These are phyloP conservation scores for Plasmopara viticola DNA, from an alignment of 352 stramenopile species.

Conservation along the genomic window DNA sequence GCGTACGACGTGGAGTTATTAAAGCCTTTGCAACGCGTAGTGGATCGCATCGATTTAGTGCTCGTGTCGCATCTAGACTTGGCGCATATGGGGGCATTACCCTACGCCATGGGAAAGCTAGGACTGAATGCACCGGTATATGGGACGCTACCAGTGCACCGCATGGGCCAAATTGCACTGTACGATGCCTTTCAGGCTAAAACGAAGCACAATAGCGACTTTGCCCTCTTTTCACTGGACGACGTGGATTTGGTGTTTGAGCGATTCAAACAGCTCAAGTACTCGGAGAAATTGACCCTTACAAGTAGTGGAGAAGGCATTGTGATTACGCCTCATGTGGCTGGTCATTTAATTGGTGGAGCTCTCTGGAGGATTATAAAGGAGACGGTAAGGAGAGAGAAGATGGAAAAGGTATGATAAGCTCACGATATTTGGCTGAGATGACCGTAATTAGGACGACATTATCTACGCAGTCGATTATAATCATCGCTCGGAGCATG, in stretches of 20 bases:
- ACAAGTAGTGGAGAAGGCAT: slow-evolving; percentile 83
- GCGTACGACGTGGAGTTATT: slow-evolving; percentile 82
- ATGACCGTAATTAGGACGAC: slow-evolving; percentile 59
- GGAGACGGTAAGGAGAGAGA: slow-evolving; percentile 69
- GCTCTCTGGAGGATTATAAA: slow-evolving; percentile 93
- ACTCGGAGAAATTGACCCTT: slow-evolving; percentile 90
- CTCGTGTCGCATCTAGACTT: slow-evolving; percentile 87
- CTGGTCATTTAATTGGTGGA: slow-evolving; percentile 92
- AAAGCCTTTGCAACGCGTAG: slow-evolving; percentile 73
- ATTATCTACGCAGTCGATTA: slow-evolving; percentile 91
- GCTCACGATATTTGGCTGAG: not conserved
- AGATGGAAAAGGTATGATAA: not conserved
- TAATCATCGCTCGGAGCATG: slow-evolving; percentile 93
- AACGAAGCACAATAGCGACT: slow-evolving; percentile 87
- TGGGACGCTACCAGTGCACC: slow-evolving; percentile 91
- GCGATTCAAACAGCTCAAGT: slow-evolving; percentile 92
- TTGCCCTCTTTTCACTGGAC: slow-evolving; percentile 89
- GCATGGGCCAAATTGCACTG: slow-evolving; percentile 95
- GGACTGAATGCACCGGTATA: slow-evolving; percentile 87
- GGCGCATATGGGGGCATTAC: slow-evolving; percentile 86
- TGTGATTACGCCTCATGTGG: slow-evolving; percentile 91
- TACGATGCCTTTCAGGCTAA: slow-evolving; percentile 93
- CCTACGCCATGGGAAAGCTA: slow-evolving; percentile 84
- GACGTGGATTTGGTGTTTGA: slow-evolving; percentile 92
- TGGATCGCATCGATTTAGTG: slow-evolving; percentile 84